Evolutionary conservation across 2,329 filamentous ascomycete species (phyloP), one percentile per base, ranked within the genome.

Genomic region (Dactylonectria estremocensis): DNA sequence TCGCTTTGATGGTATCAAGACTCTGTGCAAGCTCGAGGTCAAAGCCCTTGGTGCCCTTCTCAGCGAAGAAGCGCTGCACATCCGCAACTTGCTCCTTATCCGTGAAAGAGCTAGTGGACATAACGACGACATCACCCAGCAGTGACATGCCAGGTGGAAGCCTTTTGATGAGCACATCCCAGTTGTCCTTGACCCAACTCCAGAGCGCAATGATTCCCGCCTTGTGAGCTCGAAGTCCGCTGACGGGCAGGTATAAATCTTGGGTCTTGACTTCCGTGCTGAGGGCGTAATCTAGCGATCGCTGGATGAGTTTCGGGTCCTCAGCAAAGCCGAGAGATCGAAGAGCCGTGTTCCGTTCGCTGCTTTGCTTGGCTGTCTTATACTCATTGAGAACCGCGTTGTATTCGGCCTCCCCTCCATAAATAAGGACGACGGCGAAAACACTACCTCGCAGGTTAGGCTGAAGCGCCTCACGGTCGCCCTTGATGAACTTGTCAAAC

Each of bases 291-390:
- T 85, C 88, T 14, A 98, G 87, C 3, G 95, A 95, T 69, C 90
- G 90, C 84, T 96, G 85, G 79, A 98, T 95, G 55, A 98, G 89
- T 72, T 92, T 90, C 1, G 93, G 91, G 64, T 93, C 88, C 78
- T 91, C 91, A 53, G 94, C 91, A 57, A 94, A 90, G 57, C 95
- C 95, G 22, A 98, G 88, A 35, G 89, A 90, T 75, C 95, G 93
- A 66, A 98, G 89, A 1, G 95, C 95, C 13, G 93, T 95, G 82
- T 97, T 98, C 78, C 95, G 94, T 84, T 98, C 95, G 76, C 97
- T 95, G 72, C 79, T 79, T 90, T 86, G 97, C 94, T 80, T 93
- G 40, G 74, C 74, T 7, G 74, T 77, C 62, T 77, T 68, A 10
- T 77, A 77, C 48, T 77, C 74, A 64, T 76, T 77, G 35, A 77